These are phyloP conservation scores for Talaromyces stipitatus DNA, from an alignment of 495 filamentous ascomycete genomes.

Conservation along the genomic window DNA sequence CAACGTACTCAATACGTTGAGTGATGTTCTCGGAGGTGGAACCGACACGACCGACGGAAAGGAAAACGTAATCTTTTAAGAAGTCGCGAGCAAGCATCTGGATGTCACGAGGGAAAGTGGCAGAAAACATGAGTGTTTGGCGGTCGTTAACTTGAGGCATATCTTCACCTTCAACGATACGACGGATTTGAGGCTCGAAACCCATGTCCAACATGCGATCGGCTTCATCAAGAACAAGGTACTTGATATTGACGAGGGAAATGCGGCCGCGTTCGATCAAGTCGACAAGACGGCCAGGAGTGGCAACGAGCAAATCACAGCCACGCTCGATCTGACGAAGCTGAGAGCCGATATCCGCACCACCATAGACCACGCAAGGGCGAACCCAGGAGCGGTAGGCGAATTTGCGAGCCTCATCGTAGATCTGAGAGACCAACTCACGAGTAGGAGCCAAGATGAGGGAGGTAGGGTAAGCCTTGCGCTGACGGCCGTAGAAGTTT, in stretches of 20 bases:
- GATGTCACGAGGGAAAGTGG: conserved; percentile 97
- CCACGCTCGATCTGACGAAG: conserved; percentile 96
- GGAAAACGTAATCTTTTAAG: conserved; percentile 96
- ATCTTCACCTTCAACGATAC: conserved; percentile 96
- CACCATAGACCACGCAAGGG: conserved; percentile 97
- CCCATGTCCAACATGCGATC: conserved; percentile 99
- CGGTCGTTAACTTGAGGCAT: conserved; percentile 81
- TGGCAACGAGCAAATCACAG: conserved; percentile 95
- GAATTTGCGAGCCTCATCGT: conserved; percentile 95
- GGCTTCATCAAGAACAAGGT: conserved; percentile 97
- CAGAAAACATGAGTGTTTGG: conserved; percentile 99
- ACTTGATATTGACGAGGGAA: conserved; percentile 94
- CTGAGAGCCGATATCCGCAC: conserved; percentile 95
- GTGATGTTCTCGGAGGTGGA: conserved; percentile 99
- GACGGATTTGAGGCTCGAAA: conserved; percentile 99
- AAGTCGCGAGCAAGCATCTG: conserved; percentile 98
- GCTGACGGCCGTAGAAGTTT: conserved; percentile 71
- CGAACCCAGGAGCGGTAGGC: conserved; percentile 98
- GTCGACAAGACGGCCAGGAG: conserved; percentile 93
- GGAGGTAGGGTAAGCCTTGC: conserved; percentile 93
- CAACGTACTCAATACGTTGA: conserved; percentile 96
- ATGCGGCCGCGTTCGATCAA: conserved; percentile 98
- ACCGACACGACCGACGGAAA: conserved; percentile 96
- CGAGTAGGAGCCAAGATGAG: conserved; percentile 93
- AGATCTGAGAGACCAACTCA: conserved; percentile 97